A percentile compares a stretch with the other conserved stretches of the same genome.
Evolutionary conservation across 2,329 filamentous ascomycete species (phyloP).

Genomic region (Clarireedia sp.): DNA sequence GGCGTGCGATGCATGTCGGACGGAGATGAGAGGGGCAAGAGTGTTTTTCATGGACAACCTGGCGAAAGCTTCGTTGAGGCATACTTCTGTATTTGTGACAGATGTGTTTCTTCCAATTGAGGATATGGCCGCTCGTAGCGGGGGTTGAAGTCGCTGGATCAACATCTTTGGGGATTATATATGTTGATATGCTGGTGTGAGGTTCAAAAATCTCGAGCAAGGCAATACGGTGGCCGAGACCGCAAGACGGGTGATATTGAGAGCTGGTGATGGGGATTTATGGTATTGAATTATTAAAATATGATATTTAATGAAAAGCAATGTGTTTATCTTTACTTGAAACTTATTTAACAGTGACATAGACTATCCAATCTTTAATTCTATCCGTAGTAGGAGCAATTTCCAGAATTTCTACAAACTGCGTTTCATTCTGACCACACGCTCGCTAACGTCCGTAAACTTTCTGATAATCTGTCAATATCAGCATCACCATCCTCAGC

Average conservation of each 20-base stretch:
- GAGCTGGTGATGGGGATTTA: neutral
- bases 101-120: conserved; percentile 21
- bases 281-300: too few relatives aligned
- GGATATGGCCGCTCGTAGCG: conserved; percentile 33
- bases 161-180: conserved; percentile 29
- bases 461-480: conserved; percentile 9
- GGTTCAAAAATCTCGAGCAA: conserved; percentile 4
- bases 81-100: conserved; percentile 9
- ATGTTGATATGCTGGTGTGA: neutral
- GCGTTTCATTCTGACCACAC: neutral
- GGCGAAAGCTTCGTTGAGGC: conserved; percentile 27
- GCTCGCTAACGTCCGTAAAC: conserved; percentile 3
- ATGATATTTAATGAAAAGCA: too few relatives aligned
- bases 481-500: neutral
- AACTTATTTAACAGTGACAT: too few relatives aligned
- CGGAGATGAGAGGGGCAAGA: conserved; percentile 16
- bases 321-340: too few relatives aligned
- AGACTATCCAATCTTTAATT: too few relatives aligned
- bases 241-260: neutral
- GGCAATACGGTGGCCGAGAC: conserved; percentile 1
- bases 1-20: conserved; percentile 37
- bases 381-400: neutral
- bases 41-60: conserved; percentile 18
- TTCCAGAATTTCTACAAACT: neutral
- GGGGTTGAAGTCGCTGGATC: conserved; percentile 38